These are phyloP conservation scores for Lagenaria siceraria DNA, from an alignment of 306 rosid species.

Conservation along the genomic window DNA sequence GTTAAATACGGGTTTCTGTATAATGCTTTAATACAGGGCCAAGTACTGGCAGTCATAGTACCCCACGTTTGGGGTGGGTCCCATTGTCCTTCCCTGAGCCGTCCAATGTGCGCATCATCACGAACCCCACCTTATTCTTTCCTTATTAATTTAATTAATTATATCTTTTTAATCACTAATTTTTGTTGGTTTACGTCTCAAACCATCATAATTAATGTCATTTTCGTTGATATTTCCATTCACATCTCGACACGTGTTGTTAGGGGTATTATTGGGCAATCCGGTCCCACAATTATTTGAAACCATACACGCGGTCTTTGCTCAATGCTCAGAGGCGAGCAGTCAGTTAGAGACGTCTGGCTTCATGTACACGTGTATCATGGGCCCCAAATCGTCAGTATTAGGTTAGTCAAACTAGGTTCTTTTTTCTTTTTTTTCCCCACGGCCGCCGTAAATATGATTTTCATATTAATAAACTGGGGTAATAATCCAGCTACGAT, in stretches of 20 bases:
- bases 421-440: background rate
- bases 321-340: background rate
- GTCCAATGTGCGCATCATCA: background rate
- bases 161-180: background rate
- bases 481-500: background rate
- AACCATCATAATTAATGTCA: background rate
- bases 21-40: background rate
- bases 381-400: background rate
- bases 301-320: background rate
- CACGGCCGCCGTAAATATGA: background rate
- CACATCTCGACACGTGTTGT: background rate
- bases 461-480: too few species aligned
- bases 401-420: background rate
- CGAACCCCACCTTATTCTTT: background rate
- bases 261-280: background rate
- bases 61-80: background rate
- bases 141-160: background rate
- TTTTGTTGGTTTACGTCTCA: background rate
- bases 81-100: background rate
- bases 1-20: background rate
- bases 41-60: background rate
- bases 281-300: background rate
- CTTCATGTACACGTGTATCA: background rate
- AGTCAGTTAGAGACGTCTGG: background rate
- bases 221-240: background rate